phyloP scores from a whole-genome alignment of 2,329 filamentous ascomycete species.

The Ceratocystis colombiana region DNA sequence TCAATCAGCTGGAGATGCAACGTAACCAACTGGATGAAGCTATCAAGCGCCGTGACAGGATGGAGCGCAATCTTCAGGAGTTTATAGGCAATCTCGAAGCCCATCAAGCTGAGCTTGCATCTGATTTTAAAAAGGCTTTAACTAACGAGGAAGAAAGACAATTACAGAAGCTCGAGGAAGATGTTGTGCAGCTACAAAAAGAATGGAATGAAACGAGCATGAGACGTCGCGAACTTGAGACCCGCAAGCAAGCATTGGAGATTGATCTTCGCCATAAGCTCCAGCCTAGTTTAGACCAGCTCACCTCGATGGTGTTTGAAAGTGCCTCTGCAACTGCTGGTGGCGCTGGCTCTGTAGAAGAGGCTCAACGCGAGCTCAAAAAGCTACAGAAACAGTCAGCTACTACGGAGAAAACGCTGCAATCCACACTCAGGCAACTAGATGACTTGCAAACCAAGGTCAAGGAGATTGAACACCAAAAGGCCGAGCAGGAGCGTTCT shows the following conservation, averaged over 20 bases:
- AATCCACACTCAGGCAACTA: constrained; percentile 64
- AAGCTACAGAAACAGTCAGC: constrained; percentile 61
- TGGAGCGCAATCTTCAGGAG: constrained; percentile 64
- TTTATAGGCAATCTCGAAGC: constrained; percentile 65
- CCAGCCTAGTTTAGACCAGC: constrained; percentile 73
- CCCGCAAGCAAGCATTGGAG: constrained; percentile 72
- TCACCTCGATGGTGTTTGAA: constrained; percentile 67
- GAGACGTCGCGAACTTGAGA: constrained; percentile 66
- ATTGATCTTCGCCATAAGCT: constrained; percentile 83
- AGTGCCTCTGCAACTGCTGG: constrained; percentile 34
- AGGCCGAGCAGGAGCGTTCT: constrained; percentile 55
- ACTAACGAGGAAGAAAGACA: constrained; percentile 71
- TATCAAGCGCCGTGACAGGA: constrained; percentile 51
- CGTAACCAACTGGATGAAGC: constrained; percentile 65
- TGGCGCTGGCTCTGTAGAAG: constrained; percentile 52
- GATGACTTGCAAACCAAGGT: constrained; percentile 45
- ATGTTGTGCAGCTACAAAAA: constrained; percentile 63
- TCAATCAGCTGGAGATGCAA: constrained; percentile 62
- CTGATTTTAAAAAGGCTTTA: constrained; percentile 87
- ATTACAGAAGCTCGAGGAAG: constrained; percentile 58
- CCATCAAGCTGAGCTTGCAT: constrained; percentile 68
- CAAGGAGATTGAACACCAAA: constrained; percentile 45
- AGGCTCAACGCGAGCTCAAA: constrained; percentile 71
- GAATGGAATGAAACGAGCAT: constrained; percentile 67
- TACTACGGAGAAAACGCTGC: constrained; percentile 56